These are phyloP conservation scores for Cudoniella acicularis DNA, from an alignment of 495 filamentous ascomycete species.

Conservation along the genomic window DNA sequence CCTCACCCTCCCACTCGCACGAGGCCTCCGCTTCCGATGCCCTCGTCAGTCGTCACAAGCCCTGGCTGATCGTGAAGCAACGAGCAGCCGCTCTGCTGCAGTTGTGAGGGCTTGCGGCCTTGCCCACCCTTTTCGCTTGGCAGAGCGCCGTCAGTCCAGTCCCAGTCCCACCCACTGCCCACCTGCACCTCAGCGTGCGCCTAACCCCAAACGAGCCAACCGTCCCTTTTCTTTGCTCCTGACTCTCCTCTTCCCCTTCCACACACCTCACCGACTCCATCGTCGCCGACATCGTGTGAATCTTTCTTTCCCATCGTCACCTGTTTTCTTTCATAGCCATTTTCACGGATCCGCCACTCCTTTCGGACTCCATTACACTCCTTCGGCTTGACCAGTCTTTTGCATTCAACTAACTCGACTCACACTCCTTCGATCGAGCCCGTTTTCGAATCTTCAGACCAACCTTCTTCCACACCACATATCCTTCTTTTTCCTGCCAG, in stretches of 20 bases:
- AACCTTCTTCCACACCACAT: conserved; percentile 1
- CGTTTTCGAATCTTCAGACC: conserved; percentile 8
- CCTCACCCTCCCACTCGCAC: too few species aligned
- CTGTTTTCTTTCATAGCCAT: conserved; percentile 20
- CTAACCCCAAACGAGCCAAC: background rate
- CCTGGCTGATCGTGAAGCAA: background rate
- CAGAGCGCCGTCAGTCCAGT: too few species aligned
- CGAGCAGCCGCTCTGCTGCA: background rate
- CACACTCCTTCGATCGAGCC: conserved; percentile 15
- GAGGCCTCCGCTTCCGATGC: too few species aligned
- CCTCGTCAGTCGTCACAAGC: background rate
- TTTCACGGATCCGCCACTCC: conserved; percentile 24
- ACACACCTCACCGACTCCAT: conserved; percentile 5
- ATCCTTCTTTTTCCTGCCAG: conserved; percentile 27
- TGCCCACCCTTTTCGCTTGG: background rate
- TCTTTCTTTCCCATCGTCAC: conserved; percentile 10
- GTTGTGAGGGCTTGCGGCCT: too few species aligned
- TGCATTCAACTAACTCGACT: conserved; percentile 7
- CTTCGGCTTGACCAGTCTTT: conserved; percentile 21
- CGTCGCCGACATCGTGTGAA: conserved; percentile 13
- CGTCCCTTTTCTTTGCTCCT: conserved; percentile 5
- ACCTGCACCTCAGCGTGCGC: background rate
- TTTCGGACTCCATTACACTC: conserved; percentile 27
- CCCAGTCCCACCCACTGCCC: background rate
- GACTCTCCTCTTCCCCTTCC: conserved; percentile 6